These are phyloP conservation scores for Crithidia sp. DNA, from an alignment of 208 protist genomes.

Conservation along the genomic window DNA sequence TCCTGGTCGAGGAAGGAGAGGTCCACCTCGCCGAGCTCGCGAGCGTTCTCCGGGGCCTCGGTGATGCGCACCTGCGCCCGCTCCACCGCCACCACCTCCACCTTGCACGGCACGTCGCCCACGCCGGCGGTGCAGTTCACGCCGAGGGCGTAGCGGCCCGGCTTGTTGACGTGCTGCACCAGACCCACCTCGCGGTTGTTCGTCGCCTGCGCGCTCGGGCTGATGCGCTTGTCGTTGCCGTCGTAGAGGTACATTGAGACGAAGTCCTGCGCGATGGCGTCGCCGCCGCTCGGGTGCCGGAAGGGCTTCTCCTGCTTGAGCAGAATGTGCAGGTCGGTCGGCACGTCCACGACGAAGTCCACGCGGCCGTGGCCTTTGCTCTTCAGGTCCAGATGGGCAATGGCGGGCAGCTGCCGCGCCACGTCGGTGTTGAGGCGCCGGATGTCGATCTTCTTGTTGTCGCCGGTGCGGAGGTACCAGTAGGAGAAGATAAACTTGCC, in stretches of 20 bases:
- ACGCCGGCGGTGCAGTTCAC: slow-evolving; percentile 63
- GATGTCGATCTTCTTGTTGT: slow-evolving; percentile 48
- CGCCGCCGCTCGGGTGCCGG: slow-evolving; percentile 48
- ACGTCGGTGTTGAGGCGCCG: slow-evolving; percentile 54
- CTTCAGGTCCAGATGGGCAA: slow-evolving; percentile 64
- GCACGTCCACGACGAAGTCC: slow-evolving; percentile 80
- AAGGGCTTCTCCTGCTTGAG: slow-evolving; percentile 77
- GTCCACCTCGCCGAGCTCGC: slow-evolving; percentile 67
- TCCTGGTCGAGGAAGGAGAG: slow-evolving; percentile 73
- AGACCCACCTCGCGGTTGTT: slow-evolving; percentile 82
- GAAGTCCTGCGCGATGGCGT: slow-evolving; percentile 78
- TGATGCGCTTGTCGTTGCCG: slow-evolving; percentile 64
- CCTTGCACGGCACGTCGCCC: slow-evolving; percentile 63
- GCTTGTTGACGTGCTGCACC: slow-evolving; percentile 56
- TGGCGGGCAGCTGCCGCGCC: slow-evolving; percentile 67
- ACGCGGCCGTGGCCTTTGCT: slow-evolving; percentile 62
- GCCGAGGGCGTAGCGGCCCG: slow-evolving; percentile 73
- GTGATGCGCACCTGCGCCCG: slow-evolving; percentile 69
- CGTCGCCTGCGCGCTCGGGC: slow-evolving; percentile 49
- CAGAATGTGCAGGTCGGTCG: slow-evolving; percentile 78
- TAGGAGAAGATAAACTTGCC: slow-evolving; percentile 88
- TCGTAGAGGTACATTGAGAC: slow-evolving; percentile 83
- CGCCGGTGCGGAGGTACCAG: slow-evolving; percentile 54
- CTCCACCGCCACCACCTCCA: slow-evolving; percentile 70
- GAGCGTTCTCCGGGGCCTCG: slow-evolving; percentile 67